Conservation (phyloP, 441 rosid genomes). For the Codiaeum variegatum region DNA sequence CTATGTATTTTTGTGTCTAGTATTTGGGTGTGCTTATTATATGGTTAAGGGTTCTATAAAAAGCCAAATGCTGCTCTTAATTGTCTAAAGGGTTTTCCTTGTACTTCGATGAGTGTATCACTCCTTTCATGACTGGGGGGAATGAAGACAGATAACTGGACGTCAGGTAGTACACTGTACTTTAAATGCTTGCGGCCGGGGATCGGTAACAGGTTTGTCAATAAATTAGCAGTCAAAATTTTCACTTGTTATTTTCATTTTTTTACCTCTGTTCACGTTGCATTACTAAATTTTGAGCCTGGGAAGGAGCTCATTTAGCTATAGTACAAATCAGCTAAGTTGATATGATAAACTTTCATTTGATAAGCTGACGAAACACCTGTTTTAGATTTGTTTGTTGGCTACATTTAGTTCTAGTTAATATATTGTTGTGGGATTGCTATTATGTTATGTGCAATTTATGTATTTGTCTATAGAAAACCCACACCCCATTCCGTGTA, state of each 20-base stretch:
- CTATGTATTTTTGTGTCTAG: slow-evolving; percentile 17
- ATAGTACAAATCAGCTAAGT: not conserved
- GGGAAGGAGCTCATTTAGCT: not conserved
- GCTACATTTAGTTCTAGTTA: too few species aligned
- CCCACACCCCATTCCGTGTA: not conserved
- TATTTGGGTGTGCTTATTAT: slow-evolving; percentile 17
- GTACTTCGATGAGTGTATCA: slow-evolving; percentile 7
- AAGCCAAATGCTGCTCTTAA: slow-evolving; percentile 10
- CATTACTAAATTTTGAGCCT: not conserved
- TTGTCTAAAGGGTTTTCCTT: slow-evolving; percentile 17
- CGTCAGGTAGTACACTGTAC: not conserved
- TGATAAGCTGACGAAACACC: not conserved
- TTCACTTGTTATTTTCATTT: not conserved
- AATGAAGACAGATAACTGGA: slow-evolving; percentile 5
- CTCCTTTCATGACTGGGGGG: slow-evolving; percentile 23
- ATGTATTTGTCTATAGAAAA: not conserved
- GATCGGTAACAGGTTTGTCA: slow-evolving; percentile 4
- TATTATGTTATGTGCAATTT: not conserved
- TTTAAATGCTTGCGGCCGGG: not conserved
- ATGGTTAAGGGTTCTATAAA: slow-evolving; percentile 11
- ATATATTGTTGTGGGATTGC: not conserved
- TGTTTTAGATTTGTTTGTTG: not conserved
- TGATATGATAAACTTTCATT: not conserved
- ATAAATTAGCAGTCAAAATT: slow-evolving; percentile 5
- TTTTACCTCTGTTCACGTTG: not conserved